Conservation (phyloP, 2,329 filamentous ascomycete species). For the Xylaria sp. region DNA sequence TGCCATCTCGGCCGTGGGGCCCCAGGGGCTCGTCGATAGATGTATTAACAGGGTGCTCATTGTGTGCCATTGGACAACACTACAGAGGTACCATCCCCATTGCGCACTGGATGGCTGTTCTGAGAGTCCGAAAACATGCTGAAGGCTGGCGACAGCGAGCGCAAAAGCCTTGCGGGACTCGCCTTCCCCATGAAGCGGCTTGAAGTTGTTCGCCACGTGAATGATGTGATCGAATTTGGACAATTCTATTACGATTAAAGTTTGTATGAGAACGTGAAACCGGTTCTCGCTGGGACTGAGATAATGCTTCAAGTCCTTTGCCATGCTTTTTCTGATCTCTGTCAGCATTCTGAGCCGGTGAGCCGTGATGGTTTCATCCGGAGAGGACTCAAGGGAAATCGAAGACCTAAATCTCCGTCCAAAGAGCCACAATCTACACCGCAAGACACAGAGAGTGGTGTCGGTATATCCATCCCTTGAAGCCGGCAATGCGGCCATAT, state of each 20-base stretch:
- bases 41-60: conserved; percentile 25
- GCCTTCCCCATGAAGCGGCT: conserved; percentile 3
- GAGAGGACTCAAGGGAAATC: conserved; percentile 3
- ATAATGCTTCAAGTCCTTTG: conserved; percentile 19
- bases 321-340: conserved; percentile 22
- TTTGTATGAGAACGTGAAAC: conserved; percentile 21
- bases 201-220: conserved; percentile 28
- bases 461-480: conserved; percentile 21
- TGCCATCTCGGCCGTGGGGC: conserved; percentile 13
- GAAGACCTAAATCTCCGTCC: conserved; percentile 17
- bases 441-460: conserved; percentile 21
- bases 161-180: conserved; percentile 9
- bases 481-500: conserved; percentile 18
- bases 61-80: conserved; percentile 23
- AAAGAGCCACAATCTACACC: conserved; percentile 27
- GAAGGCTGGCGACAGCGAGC: conserved; percentile 23
- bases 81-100: conserved; percentile 20
- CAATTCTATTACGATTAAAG: conserved; percentile 14
- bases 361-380: not conserved
- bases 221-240: conserved; percentile 22
- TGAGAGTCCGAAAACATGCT: conserved; percentile 20
- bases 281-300: not conserved
- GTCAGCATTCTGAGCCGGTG: not conserved
- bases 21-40: conserved; percentile 27
- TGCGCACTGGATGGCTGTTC: conserved; percentile 16